Conservation (phyloP, 2,329 filamentous ascomycete genomes). For the Nemania abortiva region DNA sequence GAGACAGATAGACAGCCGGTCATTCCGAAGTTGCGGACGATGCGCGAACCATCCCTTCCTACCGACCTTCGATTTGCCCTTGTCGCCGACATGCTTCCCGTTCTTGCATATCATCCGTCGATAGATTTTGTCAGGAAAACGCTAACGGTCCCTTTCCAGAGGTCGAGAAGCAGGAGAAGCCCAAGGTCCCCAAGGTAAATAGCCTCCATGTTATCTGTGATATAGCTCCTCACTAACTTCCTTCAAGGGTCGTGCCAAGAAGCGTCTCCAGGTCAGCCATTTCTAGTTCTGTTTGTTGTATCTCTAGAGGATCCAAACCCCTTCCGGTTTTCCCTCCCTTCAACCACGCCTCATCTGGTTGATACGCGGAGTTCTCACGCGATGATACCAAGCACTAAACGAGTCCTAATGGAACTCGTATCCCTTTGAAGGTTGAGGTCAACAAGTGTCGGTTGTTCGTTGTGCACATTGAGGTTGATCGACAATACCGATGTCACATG, state of each 20-base stretch:
- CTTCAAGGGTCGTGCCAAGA: slow-evolving; percentile 84
- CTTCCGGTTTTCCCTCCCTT: not conserved
- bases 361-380: not conserved
- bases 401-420: not conserved
- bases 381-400: not conserved
- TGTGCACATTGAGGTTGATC: not conserved
- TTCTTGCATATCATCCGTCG: not conserved
- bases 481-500: not conserved
- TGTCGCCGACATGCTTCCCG: slow-evolving; percentile 26
- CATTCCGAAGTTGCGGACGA: not conserved
- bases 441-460: not conserved
- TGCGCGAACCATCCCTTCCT: not conserved
- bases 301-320: not conserved
- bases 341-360: not conserved
- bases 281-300: not conserved
- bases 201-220: not conserved
- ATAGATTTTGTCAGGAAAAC: not conserved
- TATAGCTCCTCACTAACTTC: not conserved
- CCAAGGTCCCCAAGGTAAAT: slow-evolving; percentile 80
- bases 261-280: slow-evolving; percentile 68
- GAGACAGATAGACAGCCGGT: not conserved
- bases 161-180: slow-evolving; percentile 39
- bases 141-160: slow-evolving; percentile 18
- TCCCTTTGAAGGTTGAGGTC: not conserved
- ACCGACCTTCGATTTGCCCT: not conserved